A percentile compares a stretch with the other conserved stretches of the same genome.
These are phyloP conservation scores for Henckelia pumila DNA, from an alignment of 257 asterid species.

Conservation along the genomic window DNA sequence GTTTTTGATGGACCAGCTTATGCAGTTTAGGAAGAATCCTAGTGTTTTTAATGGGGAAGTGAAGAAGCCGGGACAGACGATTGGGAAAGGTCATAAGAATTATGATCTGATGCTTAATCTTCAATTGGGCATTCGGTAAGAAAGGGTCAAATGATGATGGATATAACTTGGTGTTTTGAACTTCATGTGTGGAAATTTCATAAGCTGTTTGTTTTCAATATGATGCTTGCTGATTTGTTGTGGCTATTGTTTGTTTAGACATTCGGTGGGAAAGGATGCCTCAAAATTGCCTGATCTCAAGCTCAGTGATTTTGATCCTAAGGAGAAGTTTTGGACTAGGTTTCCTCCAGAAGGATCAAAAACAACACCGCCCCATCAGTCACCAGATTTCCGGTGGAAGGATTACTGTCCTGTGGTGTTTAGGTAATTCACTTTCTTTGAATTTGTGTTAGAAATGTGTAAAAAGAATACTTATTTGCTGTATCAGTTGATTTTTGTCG, in stretches of 20 bases:
- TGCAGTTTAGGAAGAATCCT: slow-evolving; percentile 74
- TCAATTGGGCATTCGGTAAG: slow-evolving; percentile 90
- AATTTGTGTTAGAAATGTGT: slow-evolving; percentile 4
- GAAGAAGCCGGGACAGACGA: slow-evolving; percentile 86
- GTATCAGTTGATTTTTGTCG: background rate
- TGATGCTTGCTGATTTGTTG: slow-evolving; percentile 16
- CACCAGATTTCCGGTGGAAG: slow-evolving; percentile 83
- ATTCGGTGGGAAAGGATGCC: slow-evolving; percentile 84
- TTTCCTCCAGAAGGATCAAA: slow-evolving; percentile 86
- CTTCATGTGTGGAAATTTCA: background rate
- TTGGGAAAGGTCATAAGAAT: slow-evolving; percentile 89
- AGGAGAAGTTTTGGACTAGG: slow-evolving; percentile 88
- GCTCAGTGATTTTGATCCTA: slow-evolving; percentile 81
- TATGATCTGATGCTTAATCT: slow-evolving; percentile 95
- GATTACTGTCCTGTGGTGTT: slow-evolving; percentile 89
- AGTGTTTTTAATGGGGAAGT: slow-evolving; percentile 56
- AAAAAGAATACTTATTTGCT: slow-evolving; percentile 1
- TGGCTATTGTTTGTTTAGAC: slow-evolving; percentile 34
- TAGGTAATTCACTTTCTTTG: slow-evolving; percentile 40
- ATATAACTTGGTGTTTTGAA: background rate
- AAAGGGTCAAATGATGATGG: background rate
- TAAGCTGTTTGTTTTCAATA: slow-evolving; percentile 13
- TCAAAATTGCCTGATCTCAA: slow-evolving; percentile 48
- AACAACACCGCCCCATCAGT: slow-evolving; percentile 77
- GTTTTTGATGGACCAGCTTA: slow-evolving; percentile 46